Percentiles rank a stretch among this genome's conserved stretches.
phyloP scores from a whole-genome alignment of 2,329 filamentous ascomycete genomes.

The Pseudocercospora fuligena region DNA sequence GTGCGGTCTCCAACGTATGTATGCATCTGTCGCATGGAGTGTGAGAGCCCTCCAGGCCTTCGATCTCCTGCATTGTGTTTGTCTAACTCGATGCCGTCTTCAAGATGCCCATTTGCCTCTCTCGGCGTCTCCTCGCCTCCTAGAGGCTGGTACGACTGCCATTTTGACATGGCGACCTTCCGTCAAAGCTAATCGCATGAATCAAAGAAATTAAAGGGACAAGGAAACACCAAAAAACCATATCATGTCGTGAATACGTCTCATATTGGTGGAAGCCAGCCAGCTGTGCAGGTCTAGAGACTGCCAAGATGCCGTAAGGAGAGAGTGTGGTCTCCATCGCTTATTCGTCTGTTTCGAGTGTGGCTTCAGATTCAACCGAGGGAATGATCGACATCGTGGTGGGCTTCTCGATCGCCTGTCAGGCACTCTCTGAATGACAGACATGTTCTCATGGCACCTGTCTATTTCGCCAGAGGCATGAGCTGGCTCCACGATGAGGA shows the following conservation, averaged over 20 bases:
- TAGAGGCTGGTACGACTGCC: slow-evolving; percentile 28
- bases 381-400: neutral
- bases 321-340: neutral
- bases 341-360: neutral
- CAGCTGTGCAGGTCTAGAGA: neutral
- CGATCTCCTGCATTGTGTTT: slow-evolving; percentile 12
- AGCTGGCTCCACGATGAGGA: too few relatives aligned
- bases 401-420: too few relatives aligned
- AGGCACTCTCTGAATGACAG: too few relatives aligned
- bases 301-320: neutral
- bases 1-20: slow-evolving; percentile 13
- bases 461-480: too few relatives aligned
- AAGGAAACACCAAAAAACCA: neutral
- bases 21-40: slow-evolving; percentile 17
- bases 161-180: slow-evolving; percentile 23
- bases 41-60: slow-evolving; percentile 18
- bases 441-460: too few relatives aligned
- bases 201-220: neutral
- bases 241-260: neutral
- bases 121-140: slow-evolving; percentile 25
- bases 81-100: neutral
- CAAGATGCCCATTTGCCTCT: slow-evolving; percentile 1
- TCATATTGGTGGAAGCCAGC: too few relatives aligned
- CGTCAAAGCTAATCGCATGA: neutral
- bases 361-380: neutral